Base-by-base conservation (phyloP, 2,329 filamentous ascomycete genomes). In the Ceratocystis diversiconidia region DNA sequence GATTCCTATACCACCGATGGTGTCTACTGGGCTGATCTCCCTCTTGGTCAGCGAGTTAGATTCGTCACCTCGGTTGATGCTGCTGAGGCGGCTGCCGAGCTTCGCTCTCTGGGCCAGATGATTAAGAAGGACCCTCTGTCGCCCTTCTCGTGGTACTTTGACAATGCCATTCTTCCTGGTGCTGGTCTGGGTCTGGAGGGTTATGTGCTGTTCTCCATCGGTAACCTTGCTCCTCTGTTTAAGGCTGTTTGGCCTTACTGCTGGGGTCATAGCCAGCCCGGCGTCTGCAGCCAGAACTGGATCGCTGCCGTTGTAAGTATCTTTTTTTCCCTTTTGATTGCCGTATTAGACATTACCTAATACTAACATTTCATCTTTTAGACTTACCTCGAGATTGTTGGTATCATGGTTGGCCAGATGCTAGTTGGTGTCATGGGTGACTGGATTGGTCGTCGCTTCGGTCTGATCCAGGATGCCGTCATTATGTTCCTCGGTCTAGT, bases 121-220 rank as follows among this genome's bases (percentile, higher is more conserved):
- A 82, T 89, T 72, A 96, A 95, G 79, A 80, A 85, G 65, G 90
- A 96, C 72, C 91, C 92, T 36, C 80, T 96, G 17, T 88, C 86
- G 65, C 91, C 92, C 0, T 66, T 97, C n/a, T 79, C 81, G 28
- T 94, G 86, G 81, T 97, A 97, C 75, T 87, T 95, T 73, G 84
- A 85, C 72, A 94, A 95, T 73, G 92, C 92, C 76, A 87, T 96
- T 64, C 85, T 97, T 67, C 92, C 92, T 62, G 92, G 92, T 76
- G 91, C 91, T 70, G 92, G 92, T 73, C 84, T 97, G 63, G 87
- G 91, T 73, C 83, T 97, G 32, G 92, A 97, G 81, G 92, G 90
- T 71, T 97, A 96, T 73, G 92, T 96, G 52, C 83, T 97, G 22
- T 97, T 97, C 80, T 96, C 92, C 69, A 96, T 97, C 70, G 92